Percentiles rank a stretch among this genome's conserved stretches.
phyloP scores from a whole-genome alignment of 495 filamentous ascomycete species.

The Trichoderma erinaceum region DNA sequence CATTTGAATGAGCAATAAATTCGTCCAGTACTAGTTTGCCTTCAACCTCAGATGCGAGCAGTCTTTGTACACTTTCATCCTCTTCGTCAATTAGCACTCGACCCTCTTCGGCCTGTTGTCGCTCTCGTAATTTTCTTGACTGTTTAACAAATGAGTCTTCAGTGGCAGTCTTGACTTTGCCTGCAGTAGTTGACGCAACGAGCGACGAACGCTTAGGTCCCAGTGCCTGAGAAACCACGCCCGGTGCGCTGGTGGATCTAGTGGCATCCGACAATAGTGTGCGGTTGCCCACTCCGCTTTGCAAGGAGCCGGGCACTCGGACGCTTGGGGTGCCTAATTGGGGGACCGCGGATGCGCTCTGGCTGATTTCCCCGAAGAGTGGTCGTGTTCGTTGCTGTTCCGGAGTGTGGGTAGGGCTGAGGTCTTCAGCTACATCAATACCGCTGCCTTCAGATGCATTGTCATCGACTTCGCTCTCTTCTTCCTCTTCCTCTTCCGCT shows the following conservation, averaged over 20 bases:
- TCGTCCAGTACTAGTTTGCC: constrained; percentile 48
- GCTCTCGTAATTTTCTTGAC: constrained; percentile 39
- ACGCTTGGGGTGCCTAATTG: constrained; percentile 57
- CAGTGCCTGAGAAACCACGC: constrained; percentile 42
- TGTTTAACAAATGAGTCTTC: constrained; percentile 34
- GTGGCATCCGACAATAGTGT: constrained; percentile 44
- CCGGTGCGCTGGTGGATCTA: constrained; percentile 54
- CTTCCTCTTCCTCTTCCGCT: constrained; percentile 39
- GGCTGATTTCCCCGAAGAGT: constrained; percentile 63
- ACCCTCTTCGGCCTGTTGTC: constrained; percentile 42
- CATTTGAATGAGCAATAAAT: constrained; percentile 64
- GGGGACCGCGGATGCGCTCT: constrained; percentile 48
- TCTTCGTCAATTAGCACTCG: constrained; percentile 49
- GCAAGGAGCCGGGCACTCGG: constrained; percentile 74
- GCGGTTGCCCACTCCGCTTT: constrained; percentile 43
- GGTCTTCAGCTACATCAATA: constrained; percentile 59
- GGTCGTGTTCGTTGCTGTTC: constrained; percentile 32
- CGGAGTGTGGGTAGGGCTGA: constrained; percentile 47
- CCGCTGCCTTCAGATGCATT: constrained; percentile 52
- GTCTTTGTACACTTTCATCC: constrained; percentile 47
- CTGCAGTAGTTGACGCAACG: constrained; percentile 21
- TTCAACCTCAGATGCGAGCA: constrained; percentile 40
- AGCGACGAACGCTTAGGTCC: constrained; percentile 27
- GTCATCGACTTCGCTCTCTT: constrained; percentile 39
- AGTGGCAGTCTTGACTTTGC: constrained; percentile 20